These are phyloP conservation scores for Bidens hawaiensis DNA, from an alignment of 140 eudicot genomes.

Conservation along the genomic window DNA sequence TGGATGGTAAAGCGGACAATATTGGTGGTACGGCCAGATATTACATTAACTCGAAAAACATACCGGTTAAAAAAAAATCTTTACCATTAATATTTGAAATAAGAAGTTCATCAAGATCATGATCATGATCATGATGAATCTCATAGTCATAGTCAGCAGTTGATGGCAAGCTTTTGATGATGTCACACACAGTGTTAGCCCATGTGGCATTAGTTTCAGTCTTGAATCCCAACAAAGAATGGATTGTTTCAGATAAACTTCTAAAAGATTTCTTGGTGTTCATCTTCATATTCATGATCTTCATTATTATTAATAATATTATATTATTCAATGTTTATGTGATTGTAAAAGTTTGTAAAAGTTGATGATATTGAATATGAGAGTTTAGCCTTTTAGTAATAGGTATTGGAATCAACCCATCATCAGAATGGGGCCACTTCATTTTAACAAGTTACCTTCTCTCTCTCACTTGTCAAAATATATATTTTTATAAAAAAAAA, in stretches of 20 bases:
- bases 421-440: too few relatives aligned
- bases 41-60: too few relatives aligned
- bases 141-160: conserved; percentile 33
- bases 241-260: conserved; percentile 36
- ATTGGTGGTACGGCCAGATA: too few relatives aligned
- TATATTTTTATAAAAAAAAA: too few relatives aligned
- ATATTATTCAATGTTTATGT: conserved; percentile 19
- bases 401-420: conserved; percentile 27
- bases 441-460: too few relatives aligned
- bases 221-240: conserved; percentile 41
- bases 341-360: neutral
- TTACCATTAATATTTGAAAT: too few relatives aligned
- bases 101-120: conserved; percentile 23
- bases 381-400: conserved; percentile 17
- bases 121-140: conserved; percentile 20
- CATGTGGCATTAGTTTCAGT: conserved; percentile 25
- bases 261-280: conserved; percentile 28
- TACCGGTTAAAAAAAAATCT: too few relatives aligned
- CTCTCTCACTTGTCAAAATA: too few relatives aligned
- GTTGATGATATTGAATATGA: neutral
- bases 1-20: too few relatives aligned
- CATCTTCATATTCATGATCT: conserved; percentile 26
- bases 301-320: too few relatives aligned
- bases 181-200: conserved; percentile 40
- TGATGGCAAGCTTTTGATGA: conserved; percentile 43